These are phyloP conservation scores for Microbotryum violaceum DNA, from an alignment of 1,284 basidiomycete species.

Conservation along the genomic window DNA sequence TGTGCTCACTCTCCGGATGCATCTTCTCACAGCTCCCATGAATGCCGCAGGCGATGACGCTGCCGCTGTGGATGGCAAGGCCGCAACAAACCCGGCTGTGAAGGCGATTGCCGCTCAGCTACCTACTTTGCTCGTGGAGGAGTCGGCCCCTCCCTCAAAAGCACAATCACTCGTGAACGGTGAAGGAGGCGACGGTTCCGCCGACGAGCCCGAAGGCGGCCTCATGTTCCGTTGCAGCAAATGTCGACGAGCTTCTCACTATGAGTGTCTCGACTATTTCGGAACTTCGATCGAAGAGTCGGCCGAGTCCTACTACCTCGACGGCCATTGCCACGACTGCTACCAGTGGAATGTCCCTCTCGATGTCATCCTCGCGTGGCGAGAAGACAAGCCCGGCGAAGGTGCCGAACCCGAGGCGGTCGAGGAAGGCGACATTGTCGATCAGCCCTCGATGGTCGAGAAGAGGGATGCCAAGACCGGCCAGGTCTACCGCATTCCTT, in stretches of 20 bases:
- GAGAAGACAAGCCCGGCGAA: conserved; percentile 10
- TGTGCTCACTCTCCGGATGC: background rate
- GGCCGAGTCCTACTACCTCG: conserved; percentile 33
- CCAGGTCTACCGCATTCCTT: conserved; percentile 47
- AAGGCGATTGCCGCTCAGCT: background rate
- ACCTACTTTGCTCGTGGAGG: no score
- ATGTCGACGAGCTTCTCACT: conserved; percentile 33
- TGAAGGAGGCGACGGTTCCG: background rate
- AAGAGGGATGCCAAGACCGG: conserved; percentile 48
- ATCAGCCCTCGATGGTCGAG: conserved; percentile 44
- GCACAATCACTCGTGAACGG: no score
- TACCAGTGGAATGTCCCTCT: conserved; percentile 59
- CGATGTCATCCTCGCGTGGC: conserved; percentile 87
- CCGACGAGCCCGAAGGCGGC: background rate
- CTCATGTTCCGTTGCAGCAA: conserved; percentile 25
- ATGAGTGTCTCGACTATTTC: conserved; percentile 28
- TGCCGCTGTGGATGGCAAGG: background rate
- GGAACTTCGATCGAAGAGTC: conserved; percentile 4
- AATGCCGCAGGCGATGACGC: conserved; percentile 3
- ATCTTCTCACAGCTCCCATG: background rate
- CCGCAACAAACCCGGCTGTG: background rate
- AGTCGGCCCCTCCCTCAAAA: no score
- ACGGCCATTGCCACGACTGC: conserved; percentile 76
- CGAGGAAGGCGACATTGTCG: conserved; percentile 21
- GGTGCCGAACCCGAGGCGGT: background rate